Conservation (phyloP, 768 basidiomycete genomes). For the Naematelia encephala region DNA sequence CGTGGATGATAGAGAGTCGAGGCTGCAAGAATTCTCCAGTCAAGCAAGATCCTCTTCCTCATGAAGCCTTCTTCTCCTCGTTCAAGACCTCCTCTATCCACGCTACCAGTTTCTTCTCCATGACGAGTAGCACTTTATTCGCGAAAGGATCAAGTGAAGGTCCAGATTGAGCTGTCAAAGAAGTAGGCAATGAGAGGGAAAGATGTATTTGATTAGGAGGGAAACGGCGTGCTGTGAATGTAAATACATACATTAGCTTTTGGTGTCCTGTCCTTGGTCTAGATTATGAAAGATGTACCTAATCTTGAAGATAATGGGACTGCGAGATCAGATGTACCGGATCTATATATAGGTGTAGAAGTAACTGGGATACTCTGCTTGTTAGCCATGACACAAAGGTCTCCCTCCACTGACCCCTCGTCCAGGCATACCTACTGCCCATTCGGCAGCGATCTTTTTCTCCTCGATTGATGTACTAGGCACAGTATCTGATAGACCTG, state of each 20-base stretch:
- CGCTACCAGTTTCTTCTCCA: constrained; percentile 41
- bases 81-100: constrained; percentile 32
- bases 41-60: too few relatives aligned
- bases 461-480: constrained; percentile 12
- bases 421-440: constrained; percentile 43
- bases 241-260: not conserved
- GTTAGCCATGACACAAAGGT: not conserved
- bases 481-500: too few relatives aligned
- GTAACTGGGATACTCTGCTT: constrained; percentile 31
- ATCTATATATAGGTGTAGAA: constrained; percentile 34
- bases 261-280: not conserved
- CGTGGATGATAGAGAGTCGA: too few relatives aligned
- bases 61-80: constrained; percentile 2
- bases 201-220: constrained; percentile 41
- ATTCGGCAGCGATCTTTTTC: constrained; percentile 32
- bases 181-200: constrained; percentile 32
- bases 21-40: too few relatives aligned
- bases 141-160: constrained; percentile 35
- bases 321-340: constrained; percentile 28
- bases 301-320: constrained; percentile 38
- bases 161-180: constrained; percentile 27
- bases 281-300: too few relatives aligned
- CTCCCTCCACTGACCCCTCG: constrained; percentile 28
- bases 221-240: constrained; percentile 41
- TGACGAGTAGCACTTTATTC: constrained; percentile 27